Conservation (phyloP, 345 rosid species). For the Salix suchowensis region DNA sequence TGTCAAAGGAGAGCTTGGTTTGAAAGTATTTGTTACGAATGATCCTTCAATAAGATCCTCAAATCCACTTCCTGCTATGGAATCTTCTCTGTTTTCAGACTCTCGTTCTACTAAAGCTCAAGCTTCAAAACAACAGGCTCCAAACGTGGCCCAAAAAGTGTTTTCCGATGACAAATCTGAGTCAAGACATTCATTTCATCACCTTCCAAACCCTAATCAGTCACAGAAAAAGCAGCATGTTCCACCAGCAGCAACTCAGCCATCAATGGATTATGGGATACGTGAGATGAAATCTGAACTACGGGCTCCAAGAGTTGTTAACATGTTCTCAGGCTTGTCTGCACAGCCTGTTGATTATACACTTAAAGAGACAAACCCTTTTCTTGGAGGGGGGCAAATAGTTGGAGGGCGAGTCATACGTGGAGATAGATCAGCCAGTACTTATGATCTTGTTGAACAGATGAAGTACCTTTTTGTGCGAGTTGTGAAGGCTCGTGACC, state of each 20-base stretch:
- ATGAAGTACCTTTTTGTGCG: slow-evolving; percentile 26
- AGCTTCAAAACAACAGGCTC: slow-evolving; percentile 16
- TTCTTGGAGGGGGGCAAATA: slow-evolving; percentile 32
- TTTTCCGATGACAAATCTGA: slow-evolving; percentile 25
- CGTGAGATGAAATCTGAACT: slow-evolving; percentile 51
- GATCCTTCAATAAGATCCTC: slow-evolving; percentile 50
- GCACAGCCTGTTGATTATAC: slow-evolving; percentile 31
- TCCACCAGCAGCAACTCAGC: slow-evolving; percentile 20
- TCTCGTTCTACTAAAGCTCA: slow-evolving; percentile 27
- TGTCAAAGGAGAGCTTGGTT: slow-evolving; percentile 69
- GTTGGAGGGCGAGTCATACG: slow-evolving; percentile 69
- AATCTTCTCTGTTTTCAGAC: slow-evolving; percentile 28
- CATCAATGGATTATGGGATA: slow-evolving; percentile 32
- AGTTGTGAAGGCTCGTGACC: slow-evolving; percentile 28
- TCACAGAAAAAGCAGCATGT: slow-evolving; percentile 24
- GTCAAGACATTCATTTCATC: slow-evolving; percentile 38
- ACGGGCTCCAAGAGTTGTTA: slow-evolving; percentile 33
- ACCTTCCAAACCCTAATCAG: slow-evolving; percentile 37
- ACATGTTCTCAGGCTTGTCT: slow-evolving; percentile 39
- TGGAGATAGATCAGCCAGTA: slow-evolving; percentile 20
- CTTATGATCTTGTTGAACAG: slow-evolving; percentile 33
- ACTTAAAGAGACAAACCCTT: slow-evolving; percentile 27
- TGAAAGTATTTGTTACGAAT: slow-evolving; percentile 70
- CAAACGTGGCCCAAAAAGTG: slow-evolving; percentile 8
- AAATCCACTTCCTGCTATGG: slow-evolving; percentile 46